Percentiles rank a stretch among this genome's conserved stretches.
These are phyloP conservation scores for Withania somnifera DNA, from an alignment of 305 asterid genomes.

Conservation along the genomic window DNA sequence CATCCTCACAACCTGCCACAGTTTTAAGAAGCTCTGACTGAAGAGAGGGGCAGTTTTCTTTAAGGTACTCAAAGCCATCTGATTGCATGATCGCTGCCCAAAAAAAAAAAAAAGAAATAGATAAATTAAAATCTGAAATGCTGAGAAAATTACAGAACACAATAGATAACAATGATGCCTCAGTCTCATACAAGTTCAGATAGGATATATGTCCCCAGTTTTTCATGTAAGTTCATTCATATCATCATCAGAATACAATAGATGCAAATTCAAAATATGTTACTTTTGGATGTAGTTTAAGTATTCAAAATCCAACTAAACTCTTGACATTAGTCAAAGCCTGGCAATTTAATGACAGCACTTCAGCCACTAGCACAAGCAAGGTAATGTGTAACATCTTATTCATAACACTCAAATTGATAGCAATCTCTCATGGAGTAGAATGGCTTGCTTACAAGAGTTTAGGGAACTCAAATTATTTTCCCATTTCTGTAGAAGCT, in stretches of 20 bases:
- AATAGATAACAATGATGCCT: neutral
- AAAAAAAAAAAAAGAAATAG: neutral
- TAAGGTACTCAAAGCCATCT: slow-evolving; percentile 79
- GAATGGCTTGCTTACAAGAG: neutral
- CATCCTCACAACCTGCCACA: slow-evolving; percentile 95
- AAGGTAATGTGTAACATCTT: neutral
- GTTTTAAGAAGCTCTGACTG: slow-evolving; percentile 92
- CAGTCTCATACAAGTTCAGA: neutral
- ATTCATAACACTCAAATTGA: neutral
- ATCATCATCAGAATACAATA: neutral
- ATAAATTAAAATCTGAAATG: neutral
- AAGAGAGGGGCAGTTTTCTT: slow-evolving; percentile 60
- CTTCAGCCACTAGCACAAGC: neutral
- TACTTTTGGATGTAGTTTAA: neutral
- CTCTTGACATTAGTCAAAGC: neutral
- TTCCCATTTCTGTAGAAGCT: neutral
- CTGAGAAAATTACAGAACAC: neutral
- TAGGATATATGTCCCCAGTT: no score
- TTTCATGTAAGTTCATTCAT: neutral
- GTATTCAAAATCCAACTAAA: neutral
- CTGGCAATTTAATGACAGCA: neutral
- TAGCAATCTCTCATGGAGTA: neutral
- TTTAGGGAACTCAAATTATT: neutral
- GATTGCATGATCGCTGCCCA: slow-evolving; percentile 88
- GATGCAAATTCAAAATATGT: neutral